Conservation (phyloP, 352 stramenopile species). For the Phytophthora colocasiae region DNA sequence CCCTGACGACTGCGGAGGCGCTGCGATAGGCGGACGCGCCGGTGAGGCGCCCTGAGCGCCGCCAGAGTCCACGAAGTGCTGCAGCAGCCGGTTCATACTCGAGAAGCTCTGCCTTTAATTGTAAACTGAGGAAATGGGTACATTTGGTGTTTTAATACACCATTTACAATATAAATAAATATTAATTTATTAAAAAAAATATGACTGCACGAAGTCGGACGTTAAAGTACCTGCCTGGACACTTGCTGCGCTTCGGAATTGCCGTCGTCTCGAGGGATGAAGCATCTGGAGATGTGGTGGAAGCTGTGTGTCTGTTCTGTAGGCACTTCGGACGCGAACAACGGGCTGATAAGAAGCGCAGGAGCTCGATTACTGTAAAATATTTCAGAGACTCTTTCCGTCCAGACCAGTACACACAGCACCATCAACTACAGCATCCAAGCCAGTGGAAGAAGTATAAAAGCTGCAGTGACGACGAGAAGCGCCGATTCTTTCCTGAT, state of each 20-base stretch:
- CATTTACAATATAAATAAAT: background rate
- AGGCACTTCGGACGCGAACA: conserved; percentile 63
- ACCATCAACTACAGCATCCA: conserved; percentile 57
- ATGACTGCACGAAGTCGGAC: conserved; percentile 22
- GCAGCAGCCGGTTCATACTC: conserved; percentile 66
- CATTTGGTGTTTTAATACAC: background rate
- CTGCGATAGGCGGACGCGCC: conserved; percentile 30
- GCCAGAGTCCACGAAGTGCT: conserved; percentile 61
- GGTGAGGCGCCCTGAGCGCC: conserved; percentile 15
- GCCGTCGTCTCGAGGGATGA: conserved; percentile 45
- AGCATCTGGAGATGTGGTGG: conserved; percentile 35
- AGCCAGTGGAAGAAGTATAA: conserved; percentile 51
- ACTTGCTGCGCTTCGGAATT: conserved; percentile 53
- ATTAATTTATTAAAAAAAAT: background rate
- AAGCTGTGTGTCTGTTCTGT: conserved; percentile 62
- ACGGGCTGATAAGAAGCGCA: conserved; percentile 49
- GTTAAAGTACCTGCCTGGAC: conserved; percentile 39
- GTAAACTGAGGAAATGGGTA: conserved; percentile 11
- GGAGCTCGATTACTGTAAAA: conserved; percentile 57
- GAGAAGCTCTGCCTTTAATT: conserved; percentile 5
- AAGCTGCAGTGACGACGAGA: conserved; percentile 40
- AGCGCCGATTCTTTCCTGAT: conserved; percentile 49
- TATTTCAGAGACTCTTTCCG: conserved; percentile 61
- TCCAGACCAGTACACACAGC: conserved; percentile 70
- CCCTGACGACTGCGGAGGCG: conserved; percentile 40